These are phyloP conservation scores for Lactarius psammicola DNA, from an alignment of 768 basidiomycete species.

Conservation along the genomic window DNA sequence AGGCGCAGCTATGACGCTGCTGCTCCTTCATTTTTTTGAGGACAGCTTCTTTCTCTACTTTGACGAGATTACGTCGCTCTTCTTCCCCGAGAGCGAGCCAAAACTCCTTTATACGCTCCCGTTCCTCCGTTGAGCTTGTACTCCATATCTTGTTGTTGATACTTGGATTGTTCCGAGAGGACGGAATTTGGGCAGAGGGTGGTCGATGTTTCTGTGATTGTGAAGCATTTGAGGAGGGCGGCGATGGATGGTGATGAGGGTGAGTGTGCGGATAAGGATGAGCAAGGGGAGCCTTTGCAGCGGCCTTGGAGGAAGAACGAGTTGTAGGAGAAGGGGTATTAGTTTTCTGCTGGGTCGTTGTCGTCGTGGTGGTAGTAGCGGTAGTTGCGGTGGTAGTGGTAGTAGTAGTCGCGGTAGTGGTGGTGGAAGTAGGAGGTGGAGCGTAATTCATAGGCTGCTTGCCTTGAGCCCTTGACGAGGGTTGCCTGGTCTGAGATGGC, in stretches of 20 bases:
- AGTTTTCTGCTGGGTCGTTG: slow-evolving; percentile 22
- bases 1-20: slow-evolving; percentile 93
- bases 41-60: slow-evolving; percentile 97
- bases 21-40: slow-evolving; percentile 99
- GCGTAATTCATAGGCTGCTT: slow-evolving; percentile 90
- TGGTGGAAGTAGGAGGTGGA: slow-evolving; percentile 33
- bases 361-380: neutral
- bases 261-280: slow-evolving; percentile 52
- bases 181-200: slow-evolving; percentile 32
- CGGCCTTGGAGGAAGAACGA: slow-evolving; percentile 38
- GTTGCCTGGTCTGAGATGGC: slow-evolving; percentile 31
- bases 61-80: slow-evolving; percentile 88
- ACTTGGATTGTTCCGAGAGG: slow-evolving; percentile 22
- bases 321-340: slow-evolving; percentile 36
- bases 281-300: slow-evolving; percentile 56
- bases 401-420: slow-evolving; percentile 37
- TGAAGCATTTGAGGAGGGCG: slow-evolving; percentile 44
- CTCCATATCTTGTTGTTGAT: slow-evolving; percentile 87
- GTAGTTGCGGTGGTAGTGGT: slow-evolving; percentile 8
- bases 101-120: slow-evolving; percentile 97
- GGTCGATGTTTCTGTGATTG: slow-evolving; percentile 40
- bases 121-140: slow-evolving; percentile 86
- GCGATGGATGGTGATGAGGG: slow-evolving; percentile 56
- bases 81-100: slow-evolving; percentile 93
- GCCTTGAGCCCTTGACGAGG: slow-evolving; percentile 75